Conservation (phyloP, 352 stramenopile genomes). For the Phytophthora pini region DNA sequence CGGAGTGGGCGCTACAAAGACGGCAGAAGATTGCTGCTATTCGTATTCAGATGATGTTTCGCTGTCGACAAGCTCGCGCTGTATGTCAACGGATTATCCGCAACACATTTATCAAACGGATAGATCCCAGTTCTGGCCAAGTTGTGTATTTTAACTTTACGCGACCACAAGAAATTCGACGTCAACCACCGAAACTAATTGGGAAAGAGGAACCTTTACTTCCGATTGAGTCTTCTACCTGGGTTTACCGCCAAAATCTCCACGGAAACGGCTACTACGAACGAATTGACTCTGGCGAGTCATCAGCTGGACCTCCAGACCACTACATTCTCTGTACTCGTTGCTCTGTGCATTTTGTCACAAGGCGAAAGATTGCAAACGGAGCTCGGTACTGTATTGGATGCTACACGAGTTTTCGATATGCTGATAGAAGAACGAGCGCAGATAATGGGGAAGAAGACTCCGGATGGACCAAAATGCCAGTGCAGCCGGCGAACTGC, state of each 20-base stretch:
- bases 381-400: slow-evolving; percentile 63
- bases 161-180: slow-evolving; percentile 40
- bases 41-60: slow-evolving; percentile 75
- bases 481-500: slow-evolving; percentile 59
- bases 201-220: slow-evolving; percentile 59
- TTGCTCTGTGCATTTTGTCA: slow-evolving; percentile 64
- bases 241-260: slow-evolving; percentile 61
- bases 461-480: slow-evolving; percentile 62
- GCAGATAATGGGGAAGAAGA: slow-evolving; percentile 19
- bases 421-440: slow-evolving; percentile 17
- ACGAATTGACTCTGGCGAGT: slow-evolving; percentile 47
- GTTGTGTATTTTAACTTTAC: slow-evolving; percentile 72
- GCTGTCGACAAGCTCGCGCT: slow-evolving; percentile 52
- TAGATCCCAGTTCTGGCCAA: slow-evolving; percentile 59
- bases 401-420: slow-evolving; percentile 56
- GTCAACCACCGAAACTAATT: slow-evolving; percentile 51
- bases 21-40: slow-evolving; percentile 43
- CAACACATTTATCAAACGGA: slow-evolving; percentile 59
- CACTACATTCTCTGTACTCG: slow-evolving; percentile 63
- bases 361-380: slow-evolving; percentile 49
- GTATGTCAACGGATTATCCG: slow-evolving; percentile 59
- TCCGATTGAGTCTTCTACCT: slow-evolving; percentile 66
- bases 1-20: slow-evolving; percentile 43
- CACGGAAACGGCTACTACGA: slow-evolving; percentile 60
- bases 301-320: slow-evolving; percentile 50